A percentile compares a stretch with the other conserved stretches of the same genome.
phyloP scores from a whole-genome alignment of 495 filamentous ascomycete genomes.

The Penicillium angulare region DNA sequence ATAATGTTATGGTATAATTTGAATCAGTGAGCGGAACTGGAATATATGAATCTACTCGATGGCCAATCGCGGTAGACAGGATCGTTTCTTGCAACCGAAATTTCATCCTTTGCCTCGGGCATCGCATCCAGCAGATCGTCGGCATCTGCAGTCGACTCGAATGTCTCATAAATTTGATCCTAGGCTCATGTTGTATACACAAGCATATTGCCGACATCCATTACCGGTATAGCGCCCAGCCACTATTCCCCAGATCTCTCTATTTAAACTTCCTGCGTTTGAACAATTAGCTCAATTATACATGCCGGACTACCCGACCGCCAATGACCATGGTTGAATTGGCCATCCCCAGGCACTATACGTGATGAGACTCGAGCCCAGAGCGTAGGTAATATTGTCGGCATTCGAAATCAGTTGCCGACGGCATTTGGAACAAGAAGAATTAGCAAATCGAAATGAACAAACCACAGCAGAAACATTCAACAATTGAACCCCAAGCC shows the following conservation, averaged over 20 bases:
- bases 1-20: no score
- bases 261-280: no score
- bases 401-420: constrained; percentile 5
- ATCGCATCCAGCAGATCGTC: no score
- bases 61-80: no score
- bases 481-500: background rate
- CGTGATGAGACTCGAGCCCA: background rate
- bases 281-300: background rate
- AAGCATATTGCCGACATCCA: background rate
- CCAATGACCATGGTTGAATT: background rate
- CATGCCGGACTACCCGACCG: background rate
- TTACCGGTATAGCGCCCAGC: background rate
- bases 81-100: no score
- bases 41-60: no score
- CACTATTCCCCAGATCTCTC: background rate
- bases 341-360: no score
- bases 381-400: background rate
- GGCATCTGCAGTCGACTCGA: no score
- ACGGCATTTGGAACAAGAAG: constrained; percentile 4
- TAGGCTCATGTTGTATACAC: no score
- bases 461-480: background rate
- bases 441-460: background rate
- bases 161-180: no score
- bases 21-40: no score
- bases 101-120: no score